These are phyloP conservation scores for Styphnolobium japonicum DNA, from an alignment of 306 rosid species.

Conservation along the genomic window DNA sequence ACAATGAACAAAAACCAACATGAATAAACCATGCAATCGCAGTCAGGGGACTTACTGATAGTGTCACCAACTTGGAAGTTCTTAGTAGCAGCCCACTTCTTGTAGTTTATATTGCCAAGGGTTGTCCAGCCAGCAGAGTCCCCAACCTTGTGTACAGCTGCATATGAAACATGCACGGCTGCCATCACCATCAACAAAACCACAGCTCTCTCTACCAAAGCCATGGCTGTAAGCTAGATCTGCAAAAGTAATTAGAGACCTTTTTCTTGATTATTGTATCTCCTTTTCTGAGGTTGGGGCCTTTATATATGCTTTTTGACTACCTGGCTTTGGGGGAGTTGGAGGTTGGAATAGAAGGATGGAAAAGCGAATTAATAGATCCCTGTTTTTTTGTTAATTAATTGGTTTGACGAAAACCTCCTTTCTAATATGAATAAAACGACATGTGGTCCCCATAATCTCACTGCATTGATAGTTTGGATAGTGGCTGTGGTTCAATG, in stretches of 20 bases:
- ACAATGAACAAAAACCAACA: background rate
- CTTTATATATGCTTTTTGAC: conserved; percentile 46
- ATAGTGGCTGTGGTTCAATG: background rate
- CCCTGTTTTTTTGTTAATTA: conserved; percentile 17
- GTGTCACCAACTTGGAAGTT: conserved; percentile 70
- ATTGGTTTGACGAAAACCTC: conserved; percentile 3
- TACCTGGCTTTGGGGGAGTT: conserved; percentile 12
- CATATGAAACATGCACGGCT: conserved; percentile 40
- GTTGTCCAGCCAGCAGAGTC: conserved; percentile 89
- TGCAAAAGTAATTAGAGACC: background rate
- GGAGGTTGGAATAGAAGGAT: conserved; percentile 32
- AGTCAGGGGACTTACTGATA: conserved; percentile 53
- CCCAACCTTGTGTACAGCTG: conserved; percentile 74
- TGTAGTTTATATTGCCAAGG: conserved; percentile 60
- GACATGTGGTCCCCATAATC: conserved; percentile 14
- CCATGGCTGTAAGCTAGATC: conserved; percentile 41
- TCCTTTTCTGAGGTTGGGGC: conserved; percentile 1
- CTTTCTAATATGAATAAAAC: background rate
- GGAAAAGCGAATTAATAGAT: conserved; percentile 16
- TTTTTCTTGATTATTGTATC: background rate
- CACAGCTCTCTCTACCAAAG: conserved; percentile 33
- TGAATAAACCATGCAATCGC: conserved; percentile 1
- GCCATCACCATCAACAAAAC: conserved; percentile 28
- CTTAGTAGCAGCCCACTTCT: conserved; percentile 70
- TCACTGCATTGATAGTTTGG: background rate